phyloP scores from a whole-genome alignment of 768 basidiomycete genomes.

The Podaxis sp. region DNA sequence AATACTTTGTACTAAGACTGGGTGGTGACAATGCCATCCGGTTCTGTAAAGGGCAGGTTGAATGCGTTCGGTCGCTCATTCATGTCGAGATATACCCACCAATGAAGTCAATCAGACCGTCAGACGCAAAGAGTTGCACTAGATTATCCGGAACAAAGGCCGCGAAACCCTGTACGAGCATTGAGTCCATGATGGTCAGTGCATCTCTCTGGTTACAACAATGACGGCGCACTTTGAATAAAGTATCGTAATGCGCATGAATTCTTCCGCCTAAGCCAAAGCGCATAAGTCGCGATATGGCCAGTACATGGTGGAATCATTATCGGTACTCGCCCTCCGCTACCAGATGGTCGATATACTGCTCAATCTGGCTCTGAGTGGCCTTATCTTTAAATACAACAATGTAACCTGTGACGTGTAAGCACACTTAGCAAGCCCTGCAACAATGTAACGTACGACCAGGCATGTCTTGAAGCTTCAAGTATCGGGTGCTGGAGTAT shows the following conservation, averaged over 20 bases:
- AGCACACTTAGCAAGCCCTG: not conserved
- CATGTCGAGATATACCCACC: constrained; percentile 30
- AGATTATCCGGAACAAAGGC: constrained; percentile 25
- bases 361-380: constrained; percentile 36
- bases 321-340: constrained; percentile 30
- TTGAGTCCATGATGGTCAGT: not conserved
- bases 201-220: not conserved
- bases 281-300: not conserved
- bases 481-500: not conserved
- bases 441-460: not conserved
- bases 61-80: not conserved
- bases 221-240: constrained; percentile 35
- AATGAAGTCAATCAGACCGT: constrained; percentile 43
- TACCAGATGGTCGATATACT: constrained; percentile 37
- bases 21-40: constrained; percentile 39
- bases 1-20: constrained; percentile 23
- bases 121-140: constrained; percentile 30
- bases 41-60: constrained; percentile 29
- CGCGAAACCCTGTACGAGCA: constrained; percentile 25
- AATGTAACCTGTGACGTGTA: constrained; percentile 40
- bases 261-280: constrained; percentile 43
- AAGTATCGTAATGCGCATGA: constrained; percentile 31
- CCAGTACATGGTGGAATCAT: not conserved
- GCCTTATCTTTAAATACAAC: constrained; percentile 52
- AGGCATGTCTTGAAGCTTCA: not conserved